A percentile compares a stretch with the other conserved stretches of the same genome.
These are phyloP conservation scores for Daldinia loculata DNA, from an alignment of 495 filamentous ascomycete species.

Conservation along the genomic window DNA sequence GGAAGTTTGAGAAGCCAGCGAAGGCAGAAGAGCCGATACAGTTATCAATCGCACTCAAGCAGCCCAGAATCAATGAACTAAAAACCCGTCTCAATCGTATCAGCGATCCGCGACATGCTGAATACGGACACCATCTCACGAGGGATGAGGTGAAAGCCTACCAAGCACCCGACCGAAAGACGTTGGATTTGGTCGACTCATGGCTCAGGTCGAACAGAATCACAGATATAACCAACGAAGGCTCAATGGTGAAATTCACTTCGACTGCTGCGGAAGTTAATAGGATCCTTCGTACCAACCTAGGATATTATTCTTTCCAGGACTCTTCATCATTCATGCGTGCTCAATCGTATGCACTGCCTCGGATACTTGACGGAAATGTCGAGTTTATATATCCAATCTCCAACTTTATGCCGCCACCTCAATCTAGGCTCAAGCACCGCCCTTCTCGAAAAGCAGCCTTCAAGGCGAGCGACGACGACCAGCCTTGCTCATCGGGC, in stretches of 20 bases:
- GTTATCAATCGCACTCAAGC: slow-evolving; percentile 49
- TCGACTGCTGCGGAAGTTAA: slow-evolving; percentile 47
- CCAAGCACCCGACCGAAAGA: slow-evolving; percentile 38
- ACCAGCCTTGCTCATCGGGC: slow-evolving; percentile 43
- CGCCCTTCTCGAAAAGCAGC: slow-evolving; percentile 9
- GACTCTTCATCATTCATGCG: slow-evolving; percentile 42
- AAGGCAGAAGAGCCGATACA: slow-evolving; percentile 20
- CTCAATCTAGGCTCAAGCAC: slow-evolving; percentile 10
- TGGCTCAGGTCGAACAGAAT: slow-evolving; percentile 51
- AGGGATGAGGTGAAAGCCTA: slow-evolving; percentile 44
- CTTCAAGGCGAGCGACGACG: slow-evolving; percentile 10
- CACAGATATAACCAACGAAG: slow-evolving; percentile 36
- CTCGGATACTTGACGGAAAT: slow-evolving; percentile 50
- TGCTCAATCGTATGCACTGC: slow-evolving; percentile 58
- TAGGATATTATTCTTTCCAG: slow-evolving; percentile 49
- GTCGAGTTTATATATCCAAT: slow-evolving; percentile 56
- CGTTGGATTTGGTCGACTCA: slow-evolving; percentile 39
- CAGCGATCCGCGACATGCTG: slow-evolving; percentile 33
- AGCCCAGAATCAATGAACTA: slow-evolving; percentile 49
- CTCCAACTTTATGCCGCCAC: slow-evolving; percentile 52
- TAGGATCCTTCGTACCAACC: slow-evolving; percentile 49
- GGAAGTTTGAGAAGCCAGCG: slow-evolving; percentile 23
- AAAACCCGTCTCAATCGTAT: slow-evolving; percentile 44
- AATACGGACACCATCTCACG: slow-evolving; percentile 46
- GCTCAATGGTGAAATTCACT: slow-evolving; percentile 48